Conservation (phyloP, 768 basidiomycete genomes). For the Sutorius australiensis region DNA sequence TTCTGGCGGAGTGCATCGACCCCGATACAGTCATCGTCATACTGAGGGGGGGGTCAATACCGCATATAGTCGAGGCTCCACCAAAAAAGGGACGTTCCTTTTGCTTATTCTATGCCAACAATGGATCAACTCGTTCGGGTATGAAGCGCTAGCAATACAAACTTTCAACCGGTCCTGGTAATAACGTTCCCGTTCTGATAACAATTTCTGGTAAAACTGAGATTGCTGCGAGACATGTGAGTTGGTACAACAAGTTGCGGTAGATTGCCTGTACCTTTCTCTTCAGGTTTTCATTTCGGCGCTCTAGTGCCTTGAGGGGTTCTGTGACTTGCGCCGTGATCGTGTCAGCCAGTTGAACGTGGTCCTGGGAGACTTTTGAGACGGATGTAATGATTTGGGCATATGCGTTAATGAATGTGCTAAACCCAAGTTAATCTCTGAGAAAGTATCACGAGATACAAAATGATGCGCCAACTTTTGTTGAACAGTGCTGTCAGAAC, state of each 20-base stretch:
- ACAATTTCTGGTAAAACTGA: slow-evolving; percentile 64
- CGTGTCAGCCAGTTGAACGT: slow-evolving; percentile 60
- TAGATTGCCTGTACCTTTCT: slow-evolving; percentile 48
- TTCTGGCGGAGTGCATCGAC: slow-evolving; percentile 74
- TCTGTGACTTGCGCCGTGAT: slow-evolving; percentile 60
- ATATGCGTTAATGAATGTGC: slow-evolving; percentile 73
- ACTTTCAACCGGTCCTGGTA: slow-evolving; percentile 73
- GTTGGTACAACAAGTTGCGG: neutral
- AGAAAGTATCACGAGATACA: slow-evolving; percentile 5
- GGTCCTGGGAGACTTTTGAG: slow-evolving; percentile 61
- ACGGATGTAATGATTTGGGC: slow-evolving; percentile 62
- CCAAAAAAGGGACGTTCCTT: slow-evolving; percentile 23
- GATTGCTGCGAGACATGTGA: slow-evolving; percentile 50
- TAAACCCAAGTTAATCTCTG: slow-evolving; percentile 29
- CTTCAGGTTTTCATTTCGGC: slow-evolving; percentile 60
- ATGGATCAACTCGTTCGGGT: slow-evolving; percentile 1
- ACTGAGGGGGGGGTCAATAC: slow-evolving; percentile 41
- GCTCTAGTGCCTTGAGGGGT: slow-evolving; percentile 56
- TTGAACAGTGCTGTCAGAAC: slow-evolving; percentile 47
- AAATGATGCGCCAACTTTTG: slow-evolving; percentile 45
- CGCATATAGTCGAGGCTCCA: neutral
- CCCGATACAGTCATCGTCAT: slow-evolving; percentile 74
- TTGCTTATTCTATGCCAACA: slow-evolving; percentile 26
- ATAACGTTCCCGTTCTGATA: slow-evolving; percentile 64
- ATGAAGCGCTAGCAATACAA: slow-evolving; percentile 11